Evolutionary conservation across 2,329 filamentous ascomycete genomes (phyloP).

Genomic region (Aschersonia sp.): DNA sequence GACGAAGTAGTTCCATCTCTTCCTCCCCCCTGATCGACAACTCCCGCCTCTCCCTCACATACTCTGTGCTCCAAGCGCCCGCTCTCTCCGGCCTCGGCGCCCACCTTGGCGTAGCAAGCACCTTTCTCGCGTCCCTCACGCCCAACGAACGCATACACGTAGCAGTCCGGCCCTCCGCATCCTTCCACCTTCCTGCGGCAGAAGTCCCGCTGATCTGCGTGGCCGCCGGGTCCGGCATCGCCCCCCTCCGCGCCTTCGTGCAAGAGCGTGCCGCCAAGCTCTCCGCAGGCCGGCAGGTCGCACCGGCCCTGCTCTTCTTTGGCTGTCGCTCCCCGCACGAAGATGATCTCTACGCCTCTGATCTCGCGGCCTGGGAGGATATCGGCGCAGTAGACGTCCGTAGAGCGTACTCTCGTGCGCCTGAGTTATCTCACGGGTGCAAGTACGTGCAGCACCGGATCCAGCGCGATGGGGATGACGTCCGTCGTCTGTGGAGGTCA

Average conservation of each 20-base stretch:
- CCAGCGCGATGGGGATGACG: constrained; percentile 18
- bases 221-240: constrained; percentile 39
- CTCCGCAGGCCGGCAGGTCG: constrained; percentile 35
- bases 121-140: constrained; percentile 38
- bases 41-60: constrained; percentile 48
- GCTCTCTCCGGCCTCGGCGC: constrained; percentile 33
- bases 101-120: constrained; percentile 46
- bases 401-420: constrained; percentile 38
- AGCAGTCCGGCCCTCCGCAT: constrained; percentile 27
- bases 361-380: constrained; percentile 43
- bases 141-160: constrained; percentile 31
- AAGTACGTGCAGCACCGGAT: constrained; percentile 32
- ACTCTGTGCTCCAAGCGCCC: constrained; percentile 46
- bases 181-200: constrained; percentile 32
- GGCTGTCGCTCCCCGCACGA: constrained; percentile 41
- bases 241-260: constrained; percentile 48
- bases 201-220: constrained; percentile 32
- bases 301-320: constrained; percentile 49
- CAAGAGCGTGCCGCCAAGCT: constrained; percentile 44
- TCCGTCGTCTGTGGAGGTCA: constrained; percentile 22
- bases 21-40: constrained; percentile 53
- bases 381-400: constrained; percentile 45
- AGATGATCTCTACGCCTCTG: constrained; percentile 46
- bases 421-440: constrained; percentile 29
- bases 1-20: constrained; percentile 43